These are phyloP conservation scores for Astrothelium macrocarpum DNA, from an alignment of 495 filamentous ascomycete genomes.

Conservation along the genomic window DNA sequence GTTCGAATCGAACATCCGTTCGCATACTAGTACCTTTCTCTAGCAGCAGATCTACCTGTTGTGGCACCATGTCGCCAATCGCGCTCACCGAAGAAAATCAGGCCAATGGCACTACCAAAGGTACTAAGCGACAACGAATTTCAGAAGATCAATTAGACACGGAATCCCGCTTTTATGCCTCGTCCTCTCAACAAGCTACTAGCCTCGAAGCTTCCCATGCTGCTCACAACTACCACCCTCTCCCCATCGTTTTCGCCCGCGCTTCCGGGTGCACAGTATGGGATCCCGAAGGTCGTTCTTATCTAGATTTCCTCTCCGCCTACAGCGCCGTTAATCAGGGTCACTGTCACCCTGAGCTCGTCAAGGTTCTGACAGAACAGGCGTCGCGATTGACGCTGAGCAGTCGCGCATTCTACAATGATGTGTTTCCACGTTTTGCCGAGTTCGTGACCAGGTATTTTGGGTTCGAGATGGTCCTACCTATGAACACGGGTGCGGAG, in stretches of 20 bases:
- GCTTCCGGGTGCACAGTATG: slow-evolving; percentile 69
- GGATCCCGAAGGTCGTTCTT: slow-evolving; percentile 95
- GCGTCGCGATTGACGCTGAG: slow-evolving; percentile 84
- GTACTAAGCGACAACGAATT: slow-evolving; percentile 40
- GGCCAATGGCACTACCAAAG: slow-evolving; percentile 33
- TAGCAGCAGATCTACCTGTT: neutral
- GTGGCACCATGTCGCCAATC: slow-evolving; percentile 42
- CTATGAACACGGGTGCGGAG: slow-evolving; percentile 98
- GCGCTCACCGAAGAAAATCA: slow-evolving; percentile 38
- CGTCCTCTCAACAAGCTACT: slow-evolving; percentile 72
- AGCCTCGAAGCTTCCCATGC: slow-evolving; percentile 71
- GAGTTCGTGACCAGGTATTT: slow-evolving; percentile 82
- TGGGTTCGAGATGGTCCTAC: slow-evolving; percentile 96
- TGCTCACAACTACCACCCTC: slow-evolving; percentile 97
- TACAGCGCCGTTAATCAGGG: slow-evolving; percentile 99
- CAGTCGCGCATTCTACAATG: slow-evolving; percentile 95
- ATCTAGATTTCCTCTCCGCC: slow-evolving; percentile 95
- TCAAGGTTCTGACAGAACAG: slow-evolving; percentile 83
- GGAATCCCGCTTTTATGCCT: slow-evolving; percentile 58
- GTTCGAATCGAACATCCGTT: too few relatives aligned
- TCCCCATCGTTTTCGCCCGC: slow-evolving; percentile 72
- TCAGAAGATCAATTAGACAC: slow-evolving; percentile 32
- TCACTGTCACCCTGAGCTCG: slow-evolving; percentile 93
- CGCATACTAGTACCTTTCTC: too few relatives aligned
- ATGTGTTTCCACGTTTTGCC: slow-evolving; percentile 95